These are phyloP conservation scores for Umbelopsis isabellina DNA, from an alignment of 192 early-diverging fungal genomes.

Conservation along the genomic window DNA sequence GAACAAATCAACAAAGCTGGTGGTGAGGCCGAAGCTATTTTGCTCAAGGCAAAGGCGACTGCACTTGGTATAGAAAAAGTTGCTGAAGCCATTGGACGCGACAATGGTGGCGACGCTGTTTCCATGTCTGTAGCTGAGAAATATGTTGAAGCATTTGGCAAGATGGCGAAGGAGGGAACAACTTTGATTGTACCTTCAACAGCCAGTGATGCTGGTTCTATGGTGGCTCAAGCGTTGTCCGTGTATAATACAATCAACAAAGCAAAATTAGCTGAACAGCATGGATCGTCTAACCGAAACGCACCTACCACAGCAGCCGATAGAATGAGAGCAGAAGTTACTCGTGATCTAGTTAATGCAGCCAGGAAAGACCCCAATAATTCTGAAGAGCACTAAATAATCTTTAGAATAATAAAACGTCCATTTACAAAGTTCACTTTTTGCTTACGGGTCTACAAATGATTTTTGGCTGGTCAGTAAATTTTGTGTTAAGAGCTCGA, in stretches of 20 bases:
- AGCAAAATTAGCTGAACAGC: slow-evolving; percentile 21
- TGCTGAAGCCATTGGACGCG: slow-evolving; percentile 71
- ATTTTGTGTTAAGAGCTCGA: too few species aligned
- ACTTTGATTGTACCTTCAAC: slow-evolving; percentile 88
- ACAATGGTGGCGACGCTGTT: slow-evolving; percentile 80
- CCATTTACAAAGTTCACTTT: slow-evolving; percentile 1
- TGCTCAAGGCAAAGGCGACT: slow-evolving; percentile 80
- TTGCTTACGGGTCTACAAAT: too few species aligned
- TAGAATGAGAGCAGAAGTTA: slow-evolving; percentile 35
- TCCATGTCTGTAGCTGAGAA: slow-evolving; percentile 93
- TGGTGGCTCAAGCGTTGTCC: slow-evolving; percentile 81
- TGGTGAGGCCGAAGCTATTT: slow-evolving; percentile 90
- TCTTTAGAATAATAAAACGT: background rate
- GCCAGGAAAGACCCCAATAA: slow-evolving; percentile 18
- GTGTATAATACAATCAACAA: slow-evolving; percentile 57
- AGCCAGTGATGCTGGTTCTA: slow-evolving; percentile 79
- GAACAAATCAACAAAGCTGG: slow-evolving; percentile 90
- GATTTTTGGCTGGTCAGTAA: too few species aligned
- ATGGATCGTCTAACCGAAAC: background rate
- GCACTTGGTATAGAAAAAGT: slow-evolving; percentile 81
- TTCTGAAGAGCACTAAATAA: slow-evolving; percentile 19
- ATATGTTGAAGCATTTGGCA: slow-evolving; percentile 93
- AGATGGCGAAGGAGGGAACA: slow-evolving; percentile 90
- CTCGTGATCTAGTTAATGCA: slow-evolving; percentile 33
- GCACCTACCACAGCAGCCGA: slow-evolving; percentile 10